Conservation (phyloP, 129 eudicot species). For the Flaveria robusta region DNA sequence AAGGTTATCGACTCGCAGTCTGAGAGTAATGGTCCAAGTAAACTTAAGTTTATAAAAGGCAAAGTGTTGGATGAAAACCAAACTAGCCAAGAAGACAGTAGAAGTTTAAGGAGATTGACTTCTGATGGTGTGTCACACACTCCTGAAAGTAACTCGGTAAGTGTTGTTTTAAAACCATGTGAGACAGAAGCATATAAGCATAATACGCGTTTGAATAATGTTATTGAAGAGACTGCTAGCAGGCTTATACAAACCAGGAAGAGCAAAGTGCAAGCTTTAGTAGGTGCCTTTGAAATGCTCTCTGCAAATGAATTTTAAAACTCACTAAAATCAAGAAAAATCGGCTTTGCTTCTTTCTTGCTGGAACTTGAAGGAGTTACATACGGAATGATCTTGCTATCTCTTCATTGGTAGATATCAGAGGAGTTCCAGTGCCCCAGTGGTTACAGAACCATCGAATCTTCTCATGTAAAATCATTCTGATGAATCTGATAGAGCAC, state of each 20-base stretch:
- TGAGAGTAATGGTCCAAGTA: slow-evolving; percentile 32
- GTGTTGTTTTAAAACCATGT: slow-evolving; percentile 11
- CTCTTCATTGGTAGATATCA: neutral
- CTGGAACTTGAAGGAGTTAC: neutral
- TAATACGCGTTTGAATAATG: slow-evolving; percentile 38
- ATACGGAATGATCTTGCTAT: neutral
- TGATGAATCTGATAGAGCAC: neutral
- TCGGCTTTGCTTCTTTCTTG: slow-evolving; percentile 3
- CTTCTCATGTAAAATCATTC: neutral
- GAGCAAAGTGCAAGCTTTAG: slow-evolving; percentile 73
- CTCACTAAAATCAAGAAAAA: neutral
- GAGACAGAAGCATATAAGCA: slow-evolving; percentile 27
- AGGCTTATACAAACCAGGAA: slow-evolving; percentile 54
- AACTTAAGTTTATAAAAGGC: slow-evolving; percentile 37
- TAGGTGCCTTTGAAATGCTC: slow-evolving; percentile 67
- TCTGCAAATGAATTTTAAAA: slow-evolving; percentile 13
- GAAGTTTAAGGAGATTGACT: slow-evolving; percentile 20
- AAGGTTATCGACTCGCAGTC: neutral
- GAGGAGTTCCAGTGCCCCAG: neutral
- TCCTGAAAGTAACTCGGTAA: neutral
- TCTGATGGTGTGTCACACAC: neutral
- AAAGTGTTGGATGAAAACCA: slow-evolving; percentile 6
- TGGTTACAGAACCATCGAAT: slow-evolving; percentile 1
- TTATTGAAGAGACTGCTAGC: slow-evolving; percentile 74
- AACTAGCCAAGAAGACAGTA: neutral